A percentile compares a stretch with the other conserved stretches of the same genome.
phyloP scores from a whole-genome alignment of 169 alveolate species.

The Babesia ovata region DNA sequence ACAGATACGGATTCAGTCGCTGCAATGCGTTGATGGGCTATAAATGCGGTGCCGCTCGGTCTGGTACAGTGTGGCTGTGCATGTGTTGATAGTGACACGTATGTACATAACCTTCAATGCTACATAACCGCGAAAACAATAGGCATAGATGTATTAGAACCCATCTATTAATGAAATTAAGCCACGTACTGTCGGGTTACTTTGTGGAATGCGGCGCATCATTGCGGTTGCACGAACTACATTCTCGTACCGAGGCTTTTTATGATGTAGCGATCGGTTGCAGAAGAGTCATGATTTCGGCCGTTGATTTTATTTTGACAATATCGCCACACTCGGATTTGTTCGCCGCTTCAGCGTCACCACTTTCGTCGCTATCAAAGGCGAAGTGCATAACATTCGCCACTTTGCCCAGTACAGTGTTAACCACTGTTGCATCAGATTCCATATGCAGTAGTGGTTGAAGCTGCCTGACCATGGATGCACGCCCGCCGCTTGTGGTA shows the following conservation, averaged over 20 bases:
- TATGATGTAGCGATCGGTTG: neutral
- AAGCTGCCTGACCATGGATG: constrained; percentile 78
- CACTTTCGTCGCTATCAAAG: neutral
- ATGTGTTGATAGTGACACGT: too few species aligned
- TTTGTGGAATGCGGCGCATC: too few species aligned
- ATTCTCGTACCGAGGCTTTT: too few species aligned
- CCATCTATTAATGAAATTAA: too few species aligned
- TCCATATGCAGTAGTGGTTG: constrained; percentile 77
- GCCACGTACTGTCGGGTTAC: too few species aligned
- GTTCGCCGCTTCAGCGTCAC: neutral
- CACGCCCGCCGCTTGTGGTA: constrained; percentile 72
- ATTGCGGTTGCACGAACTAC: too few species aligned
- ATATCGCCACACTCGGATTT: neutral
- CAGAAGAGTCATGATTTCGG: neutral
- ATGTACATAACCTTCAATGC: too few species aligned
- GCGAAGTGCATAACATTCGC: constrained; percentile 46
- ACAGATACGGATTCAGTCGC: neutral
- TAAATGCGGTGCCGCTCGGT: too few species aligned
- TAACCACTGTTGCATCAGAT: constrained; percentile 58
- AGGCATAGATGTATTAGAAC: too few species aligned
- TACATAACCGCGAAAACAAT: too few species aligned
- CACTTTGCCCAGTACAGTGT: constrained; percentile 64
- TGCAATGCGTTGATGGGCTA: too few species aligned
- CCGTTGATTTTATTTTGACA: constrained; percentile 12
- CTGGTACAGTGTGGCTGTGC: too few species aligned